Evolutionary conservation across 441 rosid species (phyloP).

Genomic region (Corymbia calophylla): DNA sequence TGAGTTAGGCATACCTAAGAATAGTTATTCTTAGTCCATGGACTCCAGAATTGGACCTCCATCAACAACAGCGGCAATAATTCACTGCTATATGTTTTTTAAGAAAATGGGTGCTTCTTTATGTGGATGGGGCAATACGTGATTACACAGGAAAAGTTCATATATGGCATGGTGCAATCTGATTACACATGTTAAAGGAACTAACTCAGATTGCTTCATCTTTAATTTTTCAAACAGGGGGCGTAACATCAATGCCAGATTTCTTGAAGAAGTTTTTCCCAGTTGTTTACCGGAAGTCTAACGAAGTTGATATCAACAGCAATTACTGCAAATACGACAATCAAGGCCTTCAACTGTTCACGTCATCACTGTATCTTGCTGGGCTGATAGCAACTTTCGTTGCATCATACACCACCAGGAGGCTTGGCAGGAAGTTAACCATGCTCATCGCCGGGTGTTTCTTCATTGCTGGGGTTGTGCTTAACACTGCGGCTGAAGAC

Average conservation of each 20-base stretch:
- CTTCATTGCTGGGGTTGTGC: slow-evolving; percentile 57
- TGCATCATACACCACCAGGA: slow-evolving; percentile 85
- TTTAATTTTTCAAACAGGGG: slow-evolving; percentile 33
- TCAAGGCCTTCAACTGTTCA: slow-evolving; percentile 78
- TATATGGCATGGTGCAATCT: background rate
- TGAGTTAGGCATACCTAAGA: background rate
- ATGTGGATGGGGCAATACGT: background rate
- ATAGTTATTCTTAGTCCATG: background rate
- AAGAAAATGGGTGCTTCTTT: background rate
- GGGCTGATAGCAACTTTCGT: slow-evolving; percentile 83
- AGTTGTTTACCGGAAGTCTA: slow-evolving; percentile 36
- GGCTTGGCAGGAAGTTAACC: slow-evolving; percentile 57
- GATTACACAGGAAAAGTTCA: background rate
- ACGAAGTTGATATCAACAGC: slow-evolving; percentile 14
- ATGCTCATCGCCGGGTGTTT: slow-evolving; percentile 86
- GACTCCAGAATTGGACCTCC: background rate
- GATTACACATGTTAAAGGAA: background rate
- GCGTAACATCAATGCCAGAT: slow-evolving; percentile 81
- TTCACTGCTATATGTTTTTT: no score
- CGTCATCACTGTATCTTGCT: slow-evolving; percentile 86
- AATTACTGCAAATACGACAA: slow-evolving; percentile 93
- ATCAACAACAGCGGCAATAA: background rate
- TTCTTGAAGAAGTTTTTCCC: slow-evolving; percentile 82
- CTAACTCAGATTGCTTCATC: background rate
- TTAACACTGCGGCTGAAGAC: slow-evolving; percentile 69